Conservation (phyloP, 805 yeast genomes). For the Candida morakotiae region DNA sequence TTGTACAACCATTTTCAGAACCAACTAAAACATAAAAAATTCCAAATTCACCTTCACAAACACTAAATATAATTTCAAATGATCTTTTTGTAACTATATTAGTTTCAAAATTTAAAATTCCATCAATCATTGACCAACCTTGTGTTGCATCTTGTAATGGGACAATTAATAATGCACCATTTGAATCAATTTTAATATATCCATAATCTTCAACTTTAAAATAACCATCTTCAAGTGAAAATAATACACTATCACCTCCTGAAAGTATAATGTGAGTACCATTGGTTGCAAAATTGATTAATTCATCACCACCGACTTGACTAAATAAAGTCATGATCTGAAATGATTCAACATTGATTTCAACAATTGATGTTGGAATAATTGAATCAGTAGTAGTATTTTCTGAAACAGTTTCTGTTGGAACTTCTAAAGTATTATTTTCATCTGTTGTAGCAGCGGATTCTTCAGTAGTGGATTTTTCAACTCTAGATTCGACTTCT, state of each 20-base stretch:
- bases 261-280: conserved; percentile 3
- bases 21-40: background rate
- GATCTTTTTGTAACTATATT: background rate
- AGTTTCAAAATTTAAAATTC: background rate
- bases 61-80: conserved; percentile 1
- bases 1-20: background rate
- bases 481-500: too few relatives aligned
- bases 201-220: background rate
- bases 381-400: background rate
- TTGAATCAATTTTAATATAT: background rate
- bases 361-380: background rate
- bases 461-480: too few relatives aligned
- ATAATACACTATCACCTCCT: background rate
- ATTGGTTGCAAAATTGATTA: background rate
- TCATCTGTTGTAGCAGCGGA: too few relatives aligned
- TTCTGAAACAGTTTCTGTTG: background rate
- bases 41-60: conserved; percentile 1
- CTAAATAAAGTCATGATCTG: background rate
- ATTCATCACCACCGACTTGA: background rate
- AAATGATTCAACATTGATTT: background rate
- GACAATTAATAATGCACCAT: background rate
- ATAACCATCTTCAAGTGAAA: background rate
- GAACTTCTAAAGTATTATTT: background rate
- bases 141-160: background rate
- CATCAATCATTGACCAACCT: conserved; percentile 2